Evolutionary conservation across 495 filamentous ascomycete genomes (phyloP).

Genomic region (Wilcoxina mikolae): DNA sequence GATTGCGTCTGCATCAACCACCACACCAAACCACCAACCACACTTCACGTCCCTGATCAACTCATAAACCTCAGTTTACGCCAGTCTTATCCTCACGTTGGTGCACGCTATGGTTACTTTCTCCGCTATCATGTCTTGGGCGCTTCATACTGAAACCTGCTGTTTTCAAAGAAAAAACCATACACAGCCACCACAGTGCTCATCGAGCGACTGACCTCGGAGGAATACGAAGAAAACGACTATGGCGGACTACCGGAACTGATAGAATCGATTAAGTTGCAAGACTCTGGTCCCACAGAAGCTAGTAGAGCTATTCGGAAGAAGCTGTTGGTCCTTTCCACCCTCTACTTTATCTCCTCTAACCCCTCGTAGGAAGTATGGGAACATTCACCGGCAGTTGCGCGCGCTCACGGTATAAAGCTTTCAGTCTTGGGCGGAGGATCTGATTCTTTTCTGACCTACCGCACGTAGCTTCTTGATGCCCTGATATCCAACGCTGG

Average conservation of each 20-base stretch:
- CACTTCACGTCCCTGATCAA: no score
- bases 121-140: no score
- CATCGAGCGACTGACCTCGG: slow-evolving; percentile 77
- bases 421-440: no score
- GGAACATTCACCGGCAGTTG: slow-evolving; percentile 78
- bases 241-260: slow-evolving; percentile 83
- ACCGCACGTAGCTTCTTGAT: slow-evolving; percentile 43
- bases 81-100: no score
- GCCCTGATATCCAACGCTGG: slow-evolving; percentile 91
- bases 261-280: slow-evolving; percentile 82
- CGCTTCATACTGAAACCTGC: no score
- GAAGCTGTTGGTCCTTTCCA: slow-evolving; percentile 56
- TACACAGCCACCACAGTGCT: slow-evolving; percentile 91
- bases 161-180: slow-evolving; percentile 94
- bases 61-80: no score
- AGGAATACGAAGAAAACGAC: slow-evolving; percentile 80
- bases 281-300: slow-evolving; percentile 74
- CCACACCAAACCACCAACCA: no score
- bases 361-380: slow-evolving; percentile 59
- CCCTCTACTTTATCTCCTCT: neutral
- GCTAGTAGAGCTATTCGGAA: slow-evolving; percentile 86
- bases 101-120: no score
- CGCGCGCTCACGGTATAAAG: slow-evolving; percentile 59
- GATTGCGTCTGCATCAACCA: no score
- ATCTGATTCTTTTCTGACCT: neutral